Percentiles rank a stretch among this genome's conserved stretches.
phyloP scores from a whole-genome alignment of 2,329 filamentous ascomycete species.

The Pseudogymnoascus pannorum region DNA sequence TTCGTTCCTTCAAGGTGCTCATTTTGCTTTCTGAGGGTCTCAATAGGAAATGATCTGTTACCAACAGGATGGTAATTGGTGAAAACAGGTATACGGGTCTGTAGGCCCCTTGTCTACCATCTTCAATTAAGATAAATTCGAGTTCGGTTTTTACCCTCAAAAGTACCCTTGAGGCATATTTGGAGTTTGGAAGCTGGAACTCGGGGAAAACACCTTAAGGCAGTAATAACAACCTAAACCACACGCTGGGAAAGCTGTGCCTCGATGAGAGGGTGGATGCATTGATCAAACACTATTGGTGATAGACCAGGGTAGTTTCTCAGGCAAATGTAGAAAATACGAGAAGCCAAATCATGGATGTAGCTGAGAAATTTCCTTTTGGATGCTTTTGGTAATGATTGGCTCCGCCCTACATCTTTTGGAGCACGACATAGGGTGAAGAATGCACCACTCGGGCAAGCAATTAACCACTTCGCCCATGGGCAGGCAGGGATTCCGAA shows the following conservation, averaged over 20 bases:
- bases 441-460: not conserved
- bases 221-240: not conserved
- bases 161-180: not conserved
- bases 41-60: not conserved
- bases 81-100: not conserved
- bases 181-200: not conserved
- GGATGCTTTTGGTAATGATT: not conserved
- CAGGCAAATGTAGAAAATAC: not conserved
- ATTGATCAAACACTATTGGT: not conserved
- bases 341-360: not conserved
- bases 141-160: not conserved
- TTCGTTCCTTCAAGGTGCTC: not conserved
- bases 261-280: not conserved
- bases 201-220: not conserved
- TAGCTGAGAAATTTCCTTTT: not conserved
- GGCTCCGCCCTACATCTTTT: not conserved
- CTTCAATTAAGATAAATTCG: not conserved
- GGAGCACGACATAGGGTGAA: not conserved
- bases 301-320: not conserved
- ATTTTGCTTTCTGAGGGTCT: not conserved
- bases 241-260: no score
- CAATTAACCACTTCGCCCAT: not conserved
- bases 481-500: not conserved
- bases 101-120: not conserved
- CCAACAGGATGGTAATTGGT: not conserved